Percentiles rank a stretch among this genome's conserved stretches.
Conservation (phyloP, 495 filamentous ascomycete genomes). For the Hypoxylon perforatum region DNA sequence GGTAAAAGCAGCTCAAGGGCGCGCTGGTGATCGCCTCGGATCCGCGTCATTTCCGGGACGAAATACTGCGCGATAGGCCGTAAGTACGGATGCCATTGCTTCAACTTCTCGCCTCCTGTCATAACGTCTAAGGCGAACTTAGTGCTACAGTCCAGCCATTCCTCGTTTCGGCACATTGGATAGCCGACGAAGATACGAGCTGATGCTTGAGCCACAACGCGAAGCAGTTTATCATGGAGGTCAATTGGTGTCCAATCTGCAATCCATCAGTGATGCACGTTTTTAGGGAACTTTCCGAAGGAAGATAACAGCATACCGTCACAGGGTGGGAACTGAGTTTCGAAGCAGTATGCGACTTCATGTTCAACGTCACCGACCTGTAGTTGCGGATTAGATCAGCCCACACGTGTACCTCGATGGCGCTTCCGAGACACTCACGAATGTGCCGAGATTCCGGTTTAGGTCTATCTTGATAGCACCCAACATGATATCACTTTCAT, state of each 20-base stretch:
- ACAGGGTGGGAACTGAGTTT: constrained; percentile 51
- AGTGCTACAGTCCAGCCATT: constrained; percentile 66
- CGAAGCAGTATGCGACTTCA: constrained; percentile 51
- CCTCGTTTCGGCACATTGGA: constrained; percentile 60
- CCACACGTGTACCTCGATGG: too few species aligned
- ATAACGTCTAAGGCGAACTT: constrained; percentile 61
- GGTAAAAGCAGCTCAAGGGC: constrained; percentile 41
- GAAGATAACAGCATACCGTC: constrained; percentile 44
- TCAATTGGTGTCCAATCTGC: constrained; percentile 52
- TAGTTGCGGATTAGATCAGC: too few species aligned
- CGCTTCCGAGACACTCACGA: too few species aligned
- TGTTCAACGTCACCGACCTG: constrained; percentile 52
- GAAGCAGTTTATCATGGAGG: constrained; percentile 47
- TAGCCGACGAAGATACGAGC: constrained; percentile 65
- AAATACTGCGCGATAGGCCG: constrained; percentile 46
- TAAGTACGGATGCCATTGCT: constrained; percentile 46
- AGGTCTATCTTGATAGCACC: constrained; percentile 57
- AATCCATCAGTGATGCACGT: constrained; percentile 24
- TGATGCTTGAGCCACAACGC: constrained; percentile 63
- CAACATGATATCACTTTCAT: constrained; percentile 48
- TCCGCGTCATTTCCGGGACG: constrained; percentile 44
- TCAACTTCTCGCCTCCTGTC: constrained; percentile 43
- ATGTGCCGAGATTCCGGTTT: constrained; percentile 56
- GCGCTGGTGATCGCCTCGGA: constrained; percentile 41
- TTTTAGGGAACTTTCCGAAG: background rate